These are phyloP conservation scores for Populus davidiana DNA, from an alignment of 345 rosid genomes.

Conservation along the genomic window DNA sequence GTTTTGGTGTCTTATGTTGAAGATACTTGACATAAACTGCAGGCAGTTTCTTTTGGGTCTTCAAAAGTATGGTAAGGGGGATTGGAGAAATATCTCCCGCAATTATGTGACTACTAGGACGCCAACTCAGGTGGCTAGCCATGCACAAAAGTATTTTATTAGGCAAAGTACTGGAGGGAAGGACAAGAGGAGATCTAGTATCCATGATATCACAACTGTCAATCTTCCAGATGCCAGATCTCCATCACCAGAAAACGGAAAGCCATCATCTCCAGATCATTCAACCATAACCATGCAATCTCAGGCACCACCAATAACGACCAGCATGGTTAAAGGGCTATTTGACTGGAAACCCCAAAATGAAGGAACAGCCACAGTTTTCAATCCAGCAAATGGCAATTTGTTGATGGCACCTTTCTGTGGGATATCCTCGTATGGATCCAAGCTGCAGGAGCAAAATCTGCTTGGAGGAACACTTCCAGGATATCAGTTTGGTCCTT, in stretches of 20 bases:
- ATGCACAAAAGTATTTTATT: conserved; percentile 97
- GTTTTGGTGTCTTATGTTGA: conserved; percentile 8
- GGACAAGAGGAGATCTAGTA: conserved; percentile 95
- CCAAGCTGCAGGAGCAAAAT: conserved; percentile 60
- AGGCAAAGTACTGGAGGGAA: conserved; percentile 88
- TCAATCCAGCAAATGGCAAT: conserved; percentile 34
- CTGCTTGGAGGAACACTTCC: conserved; percentile 44
- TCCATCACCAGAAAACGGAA: conserved; percentile 35
- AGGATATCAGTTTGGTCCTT: conserved; percentile 52
- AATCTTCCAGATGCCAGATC: conserved; percentile 54
- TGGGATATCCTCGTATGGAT: conserved; percentile 55
- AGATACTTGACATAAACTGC: conserved; percentile 22
- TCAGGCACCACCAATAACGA: conserved; percentile 27
- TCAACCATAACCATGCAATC: conserved; percentile 37
- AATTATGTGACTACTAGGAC: conserved; percentile 81
- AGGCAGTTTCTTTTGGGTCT: conserved; percentile 92
- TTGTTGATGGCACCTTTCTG: conserved; percentile 38
- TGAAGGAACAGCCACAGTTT: conserved; percentile 36
- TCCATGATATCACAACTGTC: conserved; percentile 91
- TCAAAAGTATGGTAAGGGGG: conserved; percentile 94
- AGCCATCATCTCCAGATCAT: conserved; percentile 38
- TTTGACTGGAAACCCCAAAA: conserved; percentile 39
- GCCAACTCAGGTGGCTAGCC: conserved; percentile 98
- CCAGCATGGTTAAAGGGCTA: conserved; percentile 20
- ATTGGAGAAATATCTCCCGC: conserved; percentile 96